Conservation (phyloP, 257 asterid genomes). For the Euphrasia confusa region DNA sequence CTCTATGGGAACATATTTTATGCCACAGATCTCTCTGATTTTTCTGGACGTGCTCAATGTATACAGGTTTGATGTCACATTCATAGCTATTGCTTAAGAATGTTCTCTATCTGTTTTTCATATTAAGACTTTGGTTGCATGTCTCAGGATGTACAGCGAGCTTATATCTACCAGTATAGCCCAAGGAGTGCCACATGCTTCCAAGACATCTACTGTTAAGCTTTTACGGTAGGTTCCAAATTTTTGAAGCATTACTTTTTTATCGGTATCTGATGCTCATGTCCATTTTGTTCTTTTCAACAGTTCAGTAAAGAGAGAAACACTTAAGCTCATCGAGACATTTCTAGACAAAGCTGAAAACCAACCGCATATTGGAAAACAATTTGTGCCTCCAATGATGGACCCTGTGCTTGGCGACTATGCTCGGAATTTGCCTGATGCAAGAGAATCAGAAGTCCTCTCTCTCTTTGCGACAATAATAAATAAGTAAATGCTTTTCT, state of each 20-base stretch:
- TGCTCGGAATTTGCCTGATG: constrained; percentile 91
- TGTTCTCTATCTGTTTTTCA: constrained; percentile 10
- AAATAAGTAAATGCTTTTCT: constrained; percentile 51
- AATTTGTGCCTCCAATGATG: constrained; percentile 92
- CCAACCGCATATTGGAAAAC: constrained; percentile 75
- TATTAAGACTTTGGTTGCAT: constrained; percentile 24
- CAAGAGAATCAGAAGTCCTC: constrained; percentile 93
- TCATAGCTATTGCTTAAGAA: constrained; percentile 4
- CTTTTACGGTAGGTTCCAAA: constrained; percentile 62
- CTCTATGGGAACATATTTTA: constrained; percentile 75
- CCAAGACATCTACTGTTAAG: constrained; percentile 70
- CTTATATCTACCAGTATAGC: constrained; percentile 73
- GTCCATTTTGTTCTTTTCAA: constrained; percentile 9
- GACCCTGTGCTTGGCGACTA: constrained; percentile 86
- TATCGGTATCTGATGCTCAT: constrained; percentile 15
- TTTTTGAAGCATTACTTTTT: constrained; percentile 9
- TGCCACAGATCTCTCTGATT: constrained; percentile 65
- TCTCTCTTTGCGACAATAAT: constrained; percentile 88
- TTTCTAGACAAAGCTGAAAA: constrained; percentile 85
- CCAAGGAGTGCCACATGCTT: constrained; percentile 83
- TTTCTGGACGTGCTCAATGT: constrained; percentile 91
- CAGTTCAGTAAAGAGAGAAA: constrained; percentile 95
- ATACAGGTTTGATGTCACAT: constrained; percentile 48
- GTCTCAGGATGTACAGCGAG: constrained; percentile 88
- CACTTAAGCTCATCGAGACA: constrained; percentile 82